Evolutionary conservation across 345 rosid genomes (phyloP).

Genomic region (Corymbia maculata): DNA sequence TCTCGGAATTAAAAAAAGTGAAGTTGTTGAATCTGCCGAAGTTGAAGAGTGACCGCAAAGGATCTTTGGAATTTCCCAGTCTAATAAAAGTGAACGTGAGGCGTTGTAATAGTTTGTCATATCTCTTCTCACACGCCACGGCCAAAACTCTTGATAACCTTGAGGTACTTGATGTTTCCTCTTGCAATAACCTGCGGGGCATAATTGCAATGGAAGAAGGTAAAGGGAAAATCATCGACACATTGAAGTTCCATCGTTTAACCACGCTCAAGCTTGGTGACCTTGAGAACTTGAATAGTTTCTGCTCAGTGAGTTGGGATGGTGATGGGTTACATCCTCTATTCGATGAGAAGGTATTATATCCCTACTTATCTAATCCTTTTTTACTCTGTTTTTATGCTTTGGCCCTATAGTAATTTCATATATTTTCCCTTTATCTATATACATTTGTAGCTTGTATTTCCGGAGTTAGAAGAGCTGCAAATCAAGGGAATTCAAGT

Average conservation of each 20-base stretch:
- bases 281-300: not conserved
- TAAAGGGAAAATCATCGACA: not conserved
- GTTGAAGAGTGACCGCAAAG: not conserved
- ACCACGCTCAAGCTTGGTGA: not conserved
- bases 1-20: not conserved
- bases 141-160: not conserved
- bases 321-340: not conserved
- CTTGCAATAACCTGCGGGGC: not conserved
- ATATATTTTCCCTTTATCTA: accelerated
- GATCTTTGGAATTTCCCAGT: not conserved
- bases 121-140: not conserved
- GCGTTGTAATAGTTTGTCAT: not conserved
- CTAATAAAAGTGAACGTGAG: not conserved
- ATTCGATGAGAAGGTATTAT: not conserved
- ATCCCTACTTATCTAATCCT: not conserved
- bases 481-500: no score
- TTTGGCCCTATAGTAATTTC: not conserved
- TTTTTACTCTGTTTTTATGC: not conserved
- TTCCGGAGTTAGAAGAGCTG: no score
- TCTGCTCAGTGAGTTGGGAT: not conserved
- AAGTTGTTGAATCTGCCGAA: not conserved
- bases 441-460: not conserved
- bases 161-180: not conserved
- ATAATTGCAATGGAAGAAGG: not conserved
- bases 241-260: not conserved